Percentiles rank a stretch among this genome's conserved stretches.
These are phyloP conservation scores for Gautieria morchelliformis DNA, from an alignment of 768 basidiomycete species.

Conservation along the genomic window DNA sequence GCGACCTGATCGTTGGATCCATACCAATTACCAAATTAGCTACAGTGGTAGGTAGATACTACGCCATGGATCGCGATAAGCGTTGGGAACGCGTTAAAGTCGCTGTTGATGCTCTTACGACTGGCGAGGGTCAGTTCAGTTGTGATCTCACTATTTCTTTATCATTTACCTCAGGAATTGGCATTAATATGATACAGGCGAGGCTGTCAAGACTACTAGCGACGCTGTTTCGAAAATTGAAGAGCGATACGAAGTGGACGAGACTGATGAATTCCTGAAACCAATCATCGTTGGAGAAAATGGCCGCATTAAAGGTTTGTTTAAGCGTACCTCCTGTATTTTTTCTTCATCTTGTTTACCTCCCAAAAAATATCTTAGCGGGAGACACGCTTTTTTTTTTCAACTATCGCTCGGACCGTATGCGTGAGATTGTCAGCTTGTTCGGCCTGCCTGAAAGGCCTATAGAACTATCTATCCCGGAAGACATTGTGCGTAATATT, in stretches of 20 bases:
- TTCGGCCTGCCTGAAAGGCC: constrained; percentile 79
- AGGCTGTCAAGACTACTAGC: constrained; percentile 38
- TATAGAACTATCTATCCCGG: constrained; percentile 72
- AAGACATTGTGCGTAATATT: constrained; percentile 52
- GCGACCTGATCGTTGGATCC: not conserved
- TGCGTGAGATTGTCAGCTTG: constrained; percentile 82
- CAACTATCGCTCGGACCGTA: constrained; percentile 95
- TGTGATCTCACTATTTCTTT: not conserved
- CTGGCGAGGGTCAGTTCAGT: constrained; percentile 47
- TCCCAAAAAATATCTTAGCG: constrained; percentile 32
- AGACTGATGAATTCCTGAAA: constrained; percentile 94
- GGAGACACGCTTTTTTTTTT: constrained; percentile 89
- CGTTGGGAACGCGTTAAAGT: constrained; percentile 92
- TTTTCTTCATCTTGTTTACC: not conserved
- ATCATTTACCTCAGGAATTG: not conserved
- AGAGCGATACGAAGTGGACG: constrained; percentile 70
- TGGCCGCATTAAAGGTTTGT: constrained; percentile 70
- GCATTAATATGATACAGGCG: constrained; percentile 17
- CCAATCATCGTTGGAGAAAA: constrained; percentile 83
- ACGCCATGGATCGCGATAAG: constrained; percentile 96
- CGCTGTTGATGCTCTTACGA: constrained; percentile 76
- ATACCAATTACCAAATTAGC: constrained; percentile 22
- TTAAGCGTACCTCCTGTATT: not conserved
- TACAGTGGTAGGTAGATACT: constrained; percentile 85
- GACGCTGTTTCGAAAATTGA: constrained; percentile 58